Conservation (phyloP, 2,329 filamentous ascomycete species). For the Xylariaceae sp. region DNA sequence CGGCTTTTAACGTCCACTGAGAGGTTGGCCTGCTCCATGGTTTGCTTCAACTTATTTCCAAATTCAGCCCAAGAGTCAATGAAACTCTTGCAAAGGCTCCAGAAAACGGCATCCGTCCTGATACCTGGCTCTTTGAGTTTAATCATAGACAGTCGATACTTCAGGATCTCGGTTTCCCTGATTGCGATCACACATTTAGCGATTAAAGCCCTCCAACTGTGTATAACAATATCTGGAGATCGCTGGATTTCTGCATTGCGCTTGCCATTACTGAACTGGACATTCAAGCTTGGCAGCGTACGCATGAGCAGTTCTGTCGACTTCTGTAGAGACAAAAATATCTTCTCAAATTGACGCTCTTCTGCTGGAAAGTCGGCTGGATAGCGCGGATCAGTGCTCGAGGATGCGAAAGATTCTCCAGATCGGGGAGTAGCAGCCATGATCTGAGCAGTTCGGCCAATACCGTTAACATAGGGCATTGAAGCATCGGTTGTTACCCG, state of each 20-base stretch:
- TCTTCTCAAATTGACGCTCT: constrained; percentile 79
- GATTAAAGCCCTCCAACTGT: constrained; percentile 74
- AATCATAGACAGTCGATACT: constrained; percentile 75
- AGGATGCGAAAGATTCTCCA: constrained; percentile 76
- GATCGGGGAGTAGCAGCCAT: constrained; percentile 77
- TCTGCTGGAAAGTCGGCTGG: constrained; percentile 74
- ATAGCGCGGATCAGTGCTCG: constrained; percentile 55
- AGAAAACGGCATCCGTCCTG: constrained; percentile 66
- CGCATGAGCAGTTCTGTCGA: constrained; percentile 76
- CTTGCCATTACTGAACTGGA: constrained; percentile 68
- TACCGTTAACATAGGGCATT: constrained; percentile 55
- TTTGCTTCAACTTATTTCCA: constrained; percentile 63
- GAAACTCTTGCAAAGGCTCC: constrained; percentile 76
- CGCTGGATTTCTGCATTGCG: constrained; percentile 67
- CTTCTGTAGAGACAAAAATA: constrained; percentile 76
- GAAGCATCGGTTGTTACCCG: constrained; percentile 63
- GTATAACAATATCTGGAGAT: constrained; percentile 63
- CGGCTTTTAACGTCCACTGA: constrained; percentile 73
- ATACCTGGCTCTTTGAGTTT: constrained; percentile 84
- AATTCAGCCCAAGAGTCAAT: constrained; percentile 73
- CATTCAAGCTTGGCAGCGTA: constrained; percentile 72
- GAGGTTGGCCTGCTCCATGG: constrained; percentile 57
- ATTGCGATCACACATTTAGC: constrained; percentile 73
- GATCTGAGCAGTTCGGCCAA: constrained; percentile 57
- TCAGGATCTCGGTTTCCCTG: constrained; percentile 75